Conservation (phyloP, 257 asterid species). For the Oldenlandia corymbosa region DNA sequence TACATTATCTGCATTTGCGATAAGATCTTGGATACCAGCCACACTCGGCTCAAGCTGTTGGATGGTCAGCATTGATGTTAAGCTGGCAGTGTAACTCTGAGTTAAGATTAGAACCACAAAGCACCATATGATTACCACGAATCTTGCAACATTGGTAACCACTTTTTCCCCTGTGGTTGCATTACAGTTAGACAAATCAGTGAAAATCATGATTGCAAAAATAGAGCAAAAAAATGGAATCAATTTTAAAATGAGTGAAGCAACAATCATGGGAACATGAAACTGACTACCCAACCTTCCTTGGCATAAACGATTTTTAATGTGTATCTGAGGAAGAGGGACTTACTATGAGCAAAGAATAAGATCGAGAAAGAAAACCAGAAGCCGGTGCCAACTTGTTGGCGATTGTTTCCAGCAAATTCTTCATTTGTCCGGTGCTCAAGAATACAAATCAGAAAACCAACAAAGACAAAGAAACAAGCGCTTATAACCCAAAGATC, state of each 20-base stretch:
- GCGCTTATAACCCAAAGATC: conserved; percentile 41
- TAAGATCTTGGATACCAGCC: conserved; percentile 29
- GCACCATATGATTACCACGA: conserved; percentile 33
- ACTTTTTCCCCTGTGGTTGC: conserved; percentile 32
- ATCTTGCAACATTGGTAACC: conserved; percentile 32
- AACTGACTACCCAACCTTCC: not conserved
- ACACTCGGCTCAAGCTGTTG: conserved; percentile 42
- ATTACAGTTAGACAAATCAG: not conserved
- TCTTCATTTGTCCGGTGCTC: conserved; percentile 44
- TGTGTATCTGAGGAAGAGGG: not conserved
- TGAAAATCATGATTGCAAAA: not conserved
- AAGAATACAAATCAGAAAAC: conserved; percentile 45
- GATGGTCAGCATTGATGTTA: conserved; percentile 42
- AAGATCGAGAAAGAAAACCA: conserved; percentile 22
- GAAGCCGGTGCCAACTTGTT: conserved; percentile 24
- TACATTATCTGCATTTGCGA: conserved; percentile 21
- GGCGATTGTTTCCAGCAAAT: conserved; percentile 28
- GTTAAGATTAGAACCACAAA: conserved; percentile 38
- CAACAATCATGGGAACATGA: too few relatives aligned
- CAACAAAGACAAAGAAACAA: conserved; percentile 36
- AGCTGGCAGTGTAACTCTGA: conserved; percentile 41
- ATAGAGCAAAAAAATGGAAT: not conserved
- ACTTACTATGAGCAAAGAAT: conserved; percentile 24
- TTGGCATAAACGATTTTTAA: too few relatives aligned
- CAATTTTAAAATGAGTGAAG: too few relatives aligned